Conservation (phyloP, 2,329 filamentous ascomycete species). For the Arthrobotrys iridis region DNA sequence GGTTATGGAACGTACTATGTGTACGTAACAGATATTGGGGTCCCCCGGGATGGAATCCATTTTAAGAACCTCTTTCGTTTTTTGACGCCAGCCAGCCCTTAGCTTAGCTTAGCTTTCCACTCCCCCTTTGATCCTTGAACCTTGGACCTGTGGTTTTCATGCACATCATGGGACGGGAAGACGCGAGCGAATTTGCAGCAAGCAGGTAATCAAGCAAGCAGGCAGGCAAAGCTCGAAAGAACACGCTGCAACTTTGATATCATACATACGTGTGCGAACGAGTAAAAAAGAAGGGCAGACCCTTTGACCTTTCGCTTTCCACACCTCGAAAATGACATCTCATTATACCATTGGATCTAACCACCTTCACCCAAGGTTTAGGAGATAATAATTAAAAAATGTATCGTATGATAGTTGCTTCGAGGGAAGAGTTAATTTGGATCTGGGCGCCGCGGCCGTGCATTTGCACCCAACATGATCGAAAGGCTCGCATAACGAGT, state of each 20-base stretch:
- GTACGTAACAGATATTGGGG: slow-evolving; percentile 43
- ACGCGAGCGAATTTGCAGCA: slow-evolving; percentile 54
- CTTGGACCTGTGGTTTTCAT: slow-evolving; percentile 48
- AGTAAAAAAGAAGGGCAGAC: not conserved
- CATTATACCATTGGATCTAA: not conserved
- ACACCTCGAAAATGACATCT: not conserved
- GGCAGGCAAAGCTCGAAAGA: not conserved
- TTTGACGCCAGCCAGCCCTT: slow-evolving; percentile 4
- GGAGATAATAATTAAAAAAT: not conserved
- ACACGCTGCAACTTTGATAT: slow-evolving; percentile 14
- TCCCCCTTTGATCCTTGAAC: slow-evolving; percentile 41
- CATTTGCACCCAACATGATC: slow-evolving; percentile 14
- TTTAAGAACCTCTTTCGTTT: not conserved
- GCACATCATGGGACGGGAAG: slow-evolving; percentile 53
- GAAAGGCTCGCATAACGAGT: slow-evolving; percentile 5
- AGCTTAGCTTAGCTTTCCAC: not conserved
- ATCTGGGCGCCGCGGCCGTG: slow-evolving; percentile 11
- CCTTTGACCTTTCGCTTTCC: no score
- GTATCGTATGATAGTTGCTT: slow-evolving; percentile 16
- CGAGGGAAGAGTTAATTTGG: slow-evolving; percentile 7
- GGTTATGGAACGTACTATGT: no score
- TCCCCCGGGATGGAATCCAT: not conserved
- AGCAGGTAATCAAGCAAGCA: slow-evolving; percentile 8
- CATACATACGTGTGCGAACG: not conserved
- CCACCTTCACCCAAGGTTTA: not conserved